phyloP scores from a whole-genome alignment of 2,329 filamentous ascomycete species.

The Apiospora pterosperma region DNA sequence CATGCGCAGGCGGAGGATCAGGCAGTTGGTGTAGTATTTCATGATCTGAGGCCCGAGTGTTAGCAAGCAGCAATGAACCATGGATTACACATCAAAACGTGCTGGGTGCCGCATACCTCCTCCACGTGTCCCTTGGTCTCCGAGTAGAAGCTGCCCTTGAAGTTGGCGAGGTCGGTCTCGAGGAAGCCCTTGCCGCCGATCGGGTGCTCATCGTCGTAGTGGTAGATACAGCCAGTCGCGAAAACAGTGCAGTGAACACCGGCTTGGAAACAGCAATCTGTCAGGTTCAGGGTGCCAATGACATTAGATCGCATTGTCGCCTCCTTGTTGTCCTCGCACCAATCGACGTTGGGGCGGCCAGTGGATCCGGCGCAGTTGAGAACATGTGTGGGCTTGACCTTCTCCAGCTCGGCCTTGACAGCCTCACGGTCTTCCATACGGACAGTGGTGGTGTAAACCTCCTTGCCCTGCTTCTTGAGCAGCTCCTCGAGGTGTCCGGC shows the following conservation, averaged over 20 bases:
- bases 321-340: constrained; percentile 68
- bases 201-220: constrained; percentile 59
- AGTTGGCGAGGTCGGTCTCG: constrained; percentile 63
- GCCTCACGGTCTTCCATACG: constrained; percentile 62
- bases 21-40: constrained; percentile 57
- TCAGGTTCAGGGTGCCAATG: constrained; percentile 60
- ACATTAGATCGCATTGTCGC: constrained; percentile 66
- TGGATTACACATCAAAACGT: not conserved
- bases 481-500: constrained; percentile 58
- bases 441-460: constrained; percentile 56
- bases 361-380: constrained; percentile 65
- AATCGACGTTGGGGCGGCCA: constrained; percentile 66
- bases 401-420: constrained; percentile 54
- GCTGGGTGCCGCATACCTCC: constrained; percentile 43
- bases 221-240: constrained; percentile 66
- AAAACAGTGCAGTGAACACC: constrained; percentile 63
- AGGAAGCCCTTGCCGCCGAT: constrained; percentile 57
- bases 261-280: constrained; percentile 56
- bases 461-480: constrained; percentile 57
- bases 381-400: constrained; percentile 62
- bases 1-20: constrained; percentile 67
- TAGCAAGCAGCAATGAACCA: constrained; percentile 4
- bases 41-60: constrained; percentile 43
- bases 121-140: constrained; percentile 64
- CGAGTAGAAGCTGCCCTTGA: constrained; percentile 65